Evolutionary conservation across 2,329 filamentous ascomycete species (phyloP).

Genomic region (Neonectria ditissima): DNA sequence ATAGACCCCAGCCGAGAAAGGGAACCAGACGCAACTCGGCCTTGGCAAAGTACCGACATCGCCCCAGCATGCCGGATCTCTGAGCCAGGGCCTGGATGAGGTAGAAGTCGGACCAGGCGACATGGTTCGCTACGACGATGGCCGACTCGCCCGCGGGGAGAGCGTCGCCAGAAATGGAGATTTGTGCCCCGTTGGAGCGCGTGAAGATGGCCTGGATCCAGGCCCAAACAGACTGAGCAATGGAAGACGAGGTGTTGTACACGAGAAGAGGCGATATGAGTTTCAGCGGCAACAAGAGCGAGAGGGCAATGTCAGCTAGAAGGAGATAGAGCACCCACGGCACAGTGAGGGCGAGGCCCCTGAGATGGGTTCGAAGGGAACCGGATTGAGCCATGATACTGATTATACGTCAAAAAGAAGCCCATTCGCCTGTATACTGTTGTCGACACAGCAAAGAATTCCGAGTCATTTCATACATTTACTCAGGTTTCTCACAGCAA

Average conservation of each 20-base stretch:
- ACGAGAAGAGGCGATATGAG: conserved; percentile 60
- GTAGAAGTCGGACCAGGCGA: conserved; percentile 73
- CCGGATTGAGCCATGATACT: conserved; percentile 28
- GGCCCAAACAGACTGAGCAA: conserved; percentile 67
- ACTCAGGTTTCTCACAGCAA: conserved; percentile 15
- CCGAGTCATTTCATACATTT: not conserved
- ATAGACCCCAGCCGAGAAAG: conserved; percentile 72
- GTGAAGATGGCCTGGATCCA: conserved; percentile 71
- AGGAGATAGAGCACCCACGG: conserved; percentile 68
- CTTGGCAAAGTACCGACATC: conserved; percentile 73
- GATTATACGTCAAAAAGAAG: not conserved
- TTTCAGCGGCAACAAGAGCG: conserved; percentile 61
- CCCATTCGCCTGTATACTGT: not conserved
- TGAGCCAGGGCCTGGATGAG: conserved; percentile 70
- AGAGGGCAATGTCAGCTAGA: conserved; percentile 63
- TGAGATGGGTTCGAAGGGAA: conserved; percentile 51
- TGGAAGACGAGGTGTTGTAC: conserved; percentile 65
- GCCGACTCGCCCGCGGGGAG: conserved; percentile 68
- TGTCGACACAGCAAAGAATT: not conserved
- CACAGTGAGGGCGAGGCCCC: conserved; percentile 56
- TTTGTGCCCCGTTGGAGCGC: conserved; percentile 62
- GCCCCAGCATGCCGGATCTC: conserved; percentile 67
- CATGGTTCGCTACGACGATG: conserved; percentile 70
- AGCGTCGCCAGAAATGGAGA: conserved; percentile 64
- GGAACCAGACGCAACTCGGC: conserved; percentile 68